Conservation (phyloP, 2,329 filamentous ascomycete genomes). For the Penicillium sp. region DNA sequence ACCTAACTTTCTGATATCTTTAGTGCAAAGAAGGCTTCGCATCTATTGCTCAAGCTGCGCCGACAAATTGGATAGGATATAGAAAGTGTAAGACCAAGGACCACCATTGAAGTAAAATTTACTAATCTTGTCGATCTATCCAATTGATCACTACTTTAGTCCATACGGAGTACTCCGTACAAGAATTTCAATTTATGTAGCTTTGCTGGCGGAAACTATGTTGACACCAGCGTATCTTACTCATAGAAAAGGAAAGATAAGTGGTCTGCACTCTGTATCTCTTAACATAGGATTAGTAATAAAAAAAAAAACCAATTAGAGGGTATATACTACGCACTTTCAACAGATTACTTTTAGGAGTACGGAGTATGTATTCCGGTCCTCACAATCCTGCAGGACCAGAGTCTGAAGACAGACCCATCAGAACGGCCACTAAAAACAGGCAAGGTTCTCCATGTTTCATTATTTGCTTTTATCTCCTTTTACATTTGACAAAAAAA, state of each 20-base stretch:
- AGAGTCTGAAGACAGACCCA: neutral
- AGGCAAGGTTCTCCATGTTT: neutral
- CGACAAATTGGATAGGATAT: no score
- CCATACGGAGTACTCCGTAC: neutral
- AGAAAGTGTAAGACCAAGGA: no score
- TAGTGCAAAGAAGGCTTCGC: neutral
- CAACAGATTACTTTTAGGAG: neutral
- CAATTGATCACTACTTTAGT: neutral
- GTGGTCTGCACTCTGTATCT: neutral
- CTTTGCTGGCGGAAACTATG: neutral
- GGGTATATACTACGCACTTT: no score
- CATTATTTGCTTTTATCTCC: neutral
- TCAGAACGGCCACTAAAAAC: slow-evolving; percentile 3
- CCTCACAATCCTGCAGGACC: neutral
- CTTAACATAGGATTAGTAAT: neutral
- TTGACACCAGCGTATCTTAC: neutral
- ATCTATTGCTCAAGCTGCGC: neutral
- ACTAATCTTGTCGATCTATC: no score
- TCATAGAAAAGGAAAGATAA: neutral
- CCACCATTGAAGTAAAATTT: no score
- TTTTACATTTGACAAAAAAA: neutral
- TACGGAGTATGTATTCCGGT: neutral
- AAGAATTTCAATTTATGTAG: neutral
- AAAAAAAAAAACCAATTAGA: neutral
- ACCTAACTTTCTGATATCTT: no score